Evolutionary conservation across 306 rosid species (phyloP).

Genomic region (Trichosanthes cucumerina): DNA sequence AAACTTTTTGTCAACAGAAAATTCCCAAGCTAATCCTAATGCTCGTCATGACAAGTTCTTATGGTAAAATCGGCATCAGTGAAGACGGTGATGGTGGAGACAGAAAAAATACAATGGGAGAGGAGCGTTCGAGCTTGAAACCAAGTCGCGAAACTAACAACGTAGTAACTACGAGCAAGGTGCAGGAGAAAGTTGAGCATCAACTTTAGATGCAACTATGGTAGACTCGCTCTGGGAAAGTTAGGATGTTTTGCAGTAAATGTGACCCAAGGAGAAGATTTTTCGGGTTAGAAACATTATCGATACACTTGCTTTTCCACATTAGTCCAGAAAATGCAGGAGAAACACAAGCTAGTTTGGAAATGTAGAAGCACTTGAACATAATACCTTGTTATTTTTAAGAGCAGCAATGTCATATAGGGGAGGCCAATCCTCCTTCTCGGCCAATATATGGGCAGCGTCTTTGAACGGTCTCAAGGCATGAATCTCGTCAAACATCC

Average conservation of each 20-base stretch:
- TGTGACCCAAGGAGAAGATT: not conserved
- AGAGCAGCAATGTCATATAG: slow-evolving; percentile 50
- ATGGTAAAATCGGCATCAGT: not conserved
- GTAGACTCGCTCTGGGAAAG: not conserved
- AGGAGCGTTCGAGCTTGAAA: not conserved
- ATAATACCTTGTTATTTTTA: slow-evolving; percentile 61
- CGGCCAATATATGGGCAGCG: slow-evolving; percentile 59
- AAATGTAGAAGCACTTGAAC: not conserved
- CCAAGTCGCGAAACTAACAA: not conserved
- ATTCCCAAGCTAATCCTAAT: not conserved
- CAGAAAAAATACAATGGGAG: not conserved
- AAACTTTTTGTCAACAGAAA: not conserved
- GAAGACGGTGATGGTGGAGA: not conserved
- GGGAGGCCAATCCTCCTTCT: slow-evolving; percentile 78
- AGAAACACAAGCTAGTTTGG: not conserved
- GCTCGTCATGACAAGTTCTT: not conserved
- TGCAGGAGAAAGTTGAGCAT: not conserved
- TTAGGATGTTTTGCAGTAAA: not conserved
- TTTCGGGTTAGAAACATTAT: not conserved
- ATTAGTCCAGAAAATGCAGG: not conserved
- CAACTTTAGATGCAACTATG: not conserved
- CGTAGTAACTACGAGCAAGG: not conserved
- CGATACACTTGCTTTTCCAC: not conserved
- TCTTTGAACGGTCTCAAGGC: slow-evolving; percentile 67
- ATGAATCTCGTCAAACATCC: slow-evolving; percentile 97